Evolutionary conservation across 352 stramenopile genomes (phyloP).

Genomic region (Globisporangium recalcitrans): DNA sequence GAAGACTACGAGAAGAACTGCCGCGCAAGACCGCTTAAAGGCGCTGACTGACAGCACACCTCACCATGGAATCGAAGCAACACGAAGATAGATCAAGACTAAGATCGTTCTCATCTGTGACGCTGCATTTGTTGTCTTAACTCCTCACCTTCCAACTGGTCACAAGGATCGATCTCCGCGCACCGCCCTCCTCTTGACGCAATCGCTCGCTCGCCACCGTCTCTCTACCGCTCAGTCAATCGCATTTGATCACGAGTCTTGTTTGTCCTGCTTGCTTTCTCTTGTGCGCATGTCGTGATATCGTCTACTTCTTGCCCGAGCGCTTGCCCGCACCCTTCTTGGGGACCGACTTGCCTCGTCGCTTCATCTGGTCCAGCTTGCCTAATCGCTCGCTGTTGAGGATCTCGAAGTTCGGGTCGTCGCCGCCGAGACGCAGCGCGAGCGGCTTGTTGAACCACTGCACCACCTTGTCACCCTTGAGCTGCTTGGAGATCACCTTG

Average conservation of each 20-base stretch:
- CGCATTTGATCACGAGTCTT: no score
- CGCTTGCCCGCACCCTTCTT: slow-evolving; percentile 88
- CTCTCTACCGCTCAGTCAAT: background rate
- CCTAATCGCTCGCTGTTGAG: slow-evolving; percentile 70
- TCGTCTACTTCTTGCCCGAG: slow-evolving; percentile 67
- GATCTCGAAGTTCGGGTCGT: slow-evolving; percentile 85
- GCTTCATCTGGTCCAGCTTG: slow-evolving; percentile 84
- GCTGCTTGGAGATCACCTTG: slow-evolving; percentile 87
- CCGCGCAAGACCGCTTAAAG: no score
- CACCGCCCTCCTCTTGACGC: no score
- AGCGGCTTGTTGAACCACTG: slow-evolving; percentile 87
- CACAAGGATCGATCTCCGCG: no score
- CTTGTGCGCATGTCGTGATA: no score
- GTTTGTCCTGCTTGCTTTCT: background rate
- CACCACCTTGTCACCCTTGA: slow-evolving; percentile 82
- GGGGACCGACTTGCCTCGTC: slow-evolving; percentile 76
- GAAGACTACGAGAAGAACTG: no score
- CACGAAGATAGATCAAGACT: no score
- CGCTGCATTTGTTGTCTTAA: background rate
- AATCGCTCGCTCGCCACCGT: background rate
- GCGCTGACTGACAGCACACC: no score
- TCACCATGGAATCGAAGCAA: no score
- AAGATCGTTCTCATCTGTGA: background rate
- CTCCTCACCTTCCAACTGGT: background rate
- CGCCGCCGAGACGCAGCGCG: slow-evolving; percentile 58